These are phyloP conservation scores for Tylopilus sp. DNA, from an alignment of 768 basidiomycete genomes.

Conservation along the genomic window DNA sequence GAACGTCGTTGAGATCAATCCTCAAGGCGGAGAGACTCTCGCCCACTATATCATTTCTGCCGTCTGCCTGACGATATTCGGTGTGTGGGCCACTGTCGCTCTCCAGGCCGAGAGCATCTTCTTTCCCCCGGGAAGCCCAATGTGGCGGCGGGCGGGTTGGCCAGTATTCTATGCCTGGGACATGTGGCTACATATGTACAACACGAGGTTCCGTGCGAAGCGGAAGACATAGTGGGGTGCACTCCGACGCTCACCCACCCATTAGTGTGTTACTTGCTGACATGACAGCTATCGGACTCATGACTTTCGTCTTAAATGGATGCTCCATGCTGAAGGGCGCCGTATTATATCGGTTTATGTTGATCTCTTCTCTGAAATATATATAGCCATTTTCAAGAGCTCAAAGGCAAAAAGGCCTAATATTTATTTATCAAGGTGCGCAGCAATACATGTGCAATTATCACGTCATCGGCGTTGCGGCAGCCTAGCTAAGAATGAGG, in stretches of 20 bases:
- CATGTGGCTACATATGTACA: background rate
- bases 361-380: too few species aligned
- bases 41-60: slow-evolving; percentile 39
- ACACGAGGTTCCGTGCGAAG: background rate
- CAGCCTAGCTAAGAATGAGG: too few species aligned
- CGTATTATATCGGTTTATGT: too few species aligned
- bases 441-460: too few species aligned
- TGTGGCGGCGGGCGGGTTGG: slow-evolving; percentile 23
- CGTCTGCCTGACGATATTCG: slow-evolving; percentile 44
- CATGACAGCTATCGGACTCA: background rate
- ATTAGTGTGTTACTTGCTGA: too few species aligned
- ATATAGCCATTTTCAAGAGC: too few species aligned
- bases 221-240: slow-evolving; percentile 8
- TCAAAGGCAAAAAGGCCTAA: too few species aligned
- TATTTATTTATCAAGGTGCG: too few species aligned
- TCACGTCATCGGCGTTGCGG: too few species aligned
- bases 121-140: slow-evolving; percentile 11
- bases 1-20: slow-evolving; percentile 47
- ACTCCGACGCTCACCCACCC: too few species aligned
- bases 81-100: slow-evolving; percentile 54
- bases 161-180: slow-evolving; percentile 12
- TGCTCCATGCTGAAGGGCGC: too few species aligned
- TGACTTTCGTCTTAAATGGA: background rate
- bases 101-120: slow-evolving; percentile 38
- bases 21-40: slow-evolving; percentile 27